Percentiles rank a stretch among this genome's conserved stretches.
phyloP scores from a whole-genome alignment of 352 stramenopile genomes.

The Pythium phragmiticola region DNA sequence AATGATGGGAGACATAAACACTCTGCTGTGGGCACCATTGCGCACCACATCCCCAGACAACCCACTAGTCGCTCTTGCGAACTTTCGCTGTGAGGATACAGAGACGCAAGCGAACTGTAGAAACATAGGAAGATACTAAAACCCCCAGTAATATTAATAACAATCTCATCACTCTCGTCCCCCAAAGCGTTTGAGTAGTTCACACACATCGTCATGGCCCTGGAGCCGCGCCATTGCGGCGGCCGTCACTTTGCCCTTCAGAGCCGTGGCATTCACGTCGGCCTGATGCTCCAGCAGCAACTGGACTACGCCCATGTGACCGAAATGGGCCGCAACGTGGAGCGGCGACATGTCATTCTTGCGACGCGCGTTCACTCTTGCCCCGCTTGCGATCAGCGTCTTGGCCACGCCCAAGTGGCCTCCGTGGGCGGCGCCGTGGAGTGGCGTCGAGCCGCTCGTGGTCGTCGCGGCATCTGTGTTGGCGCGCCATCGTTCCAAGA shows the following conservation, averaged over 20 bases:
- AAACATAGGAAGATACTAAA: not conserved
- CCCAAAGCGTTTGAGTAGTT: conserved; percentile 1
- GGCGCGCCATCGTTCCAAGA: conserved; percentile 15
- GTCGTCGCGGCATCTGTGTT: conserved; percentile 19
- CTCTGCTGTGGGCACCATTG: too few species aligned
- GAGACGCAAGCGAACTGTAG: not conserved
- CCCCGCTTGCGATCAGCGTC: conserved; percentile 11
- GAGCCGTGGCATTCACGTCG: conserved; percentile 8
- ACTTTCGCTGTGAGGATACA: not conserved
- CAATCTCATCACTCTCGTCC: conserved; percentile 10
- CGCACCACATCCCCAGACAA: too few species aligned
- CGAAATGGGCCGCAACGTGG: conserved; percentile 23
- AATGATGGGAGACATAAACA: too few species aligned
- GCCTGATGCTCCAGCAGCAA: conserved; percentile 9
- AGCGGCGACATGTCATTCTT: conserved; percentile 26
- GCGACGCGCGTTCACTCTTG: conserved; percentile 10
- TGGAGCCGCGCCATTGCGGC: conserved; percentile 11
- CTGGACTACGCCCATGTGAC: conserved; percentile 9
- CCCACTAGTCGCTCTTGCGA: too few species aligned
- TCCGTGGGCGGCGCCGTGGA: conserved; percentile 13
- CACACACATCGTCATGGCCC: conserved; percentile 10
- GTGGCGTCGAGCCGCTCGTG: conserved; percentile 23
- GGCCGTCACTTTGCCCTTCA: conserved; percentile 8
- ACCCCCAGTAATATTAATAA: not conserved
- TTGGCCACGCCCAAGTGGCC: conserved; percentile 12